Conservation (phyloP, 345 rosid species). For the Pugionium dolabratum region DNA sequence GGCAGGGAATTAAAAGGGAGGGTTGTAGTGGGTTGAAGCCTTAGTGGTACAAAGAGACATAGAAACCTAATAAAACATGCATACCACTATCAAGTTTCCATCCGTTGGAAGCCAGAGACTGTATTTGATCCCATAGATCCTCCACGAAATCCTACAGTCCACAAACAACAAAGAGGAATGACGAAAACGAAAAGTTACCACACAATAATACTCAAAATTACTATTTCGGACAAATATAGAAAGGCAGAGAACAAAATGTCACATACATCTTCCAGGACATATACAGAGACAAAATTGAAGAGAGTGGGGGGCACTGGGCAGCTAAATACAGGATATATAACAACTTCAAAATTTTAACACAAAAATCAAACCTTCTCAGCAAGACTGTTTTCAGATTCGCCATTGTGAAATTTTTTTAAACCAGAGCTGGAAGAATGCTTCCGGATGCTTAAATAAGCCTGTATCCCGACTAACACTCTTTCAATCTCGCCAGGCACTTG, state of each 20-base stretch:
- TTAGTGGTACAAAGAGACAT: constrained; percentile 6
- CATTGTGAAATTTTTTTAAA: constrained; percentile 66
- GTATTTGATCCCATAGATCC: constrained; percentile 82
- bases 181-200: constrained; percentile 23
- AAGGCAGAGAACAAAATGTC: constrained; percentile 6
- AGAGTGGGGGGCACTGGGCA: background rate
- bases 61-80: constrained; percentile 10
- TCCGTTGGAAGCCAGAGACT: constrained; percentile 68
- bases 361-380: constrained; percentile 60
- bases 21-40: constrained; percentile 1
- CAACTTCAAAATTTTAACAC: constrained; percentile 6
- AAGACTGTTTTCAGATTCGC: constrained; percentile 49
- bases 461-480: constrained; percentile 81
- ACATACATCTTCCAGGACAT: constrained; percentile 10
- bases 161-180: constrained; percentile 12
- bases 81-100: constrained; percentile 97
- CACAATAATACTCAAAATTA: constrained; percentile 9
- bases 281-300: constrained; percentile 4
- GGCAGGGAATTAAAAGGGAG: background rate
- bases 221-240: constrained; percentile 7
- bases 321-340: constrained; percentile 14
- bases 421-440: constrained; percentile 67
- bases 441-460: constrained; percentile 94
- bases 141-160: constrained; percentile 86
- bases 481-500: constrained; percentile 98